Percentiles rank a stretch among this genome's conserved stretches.
Conservation (phyloP, 257 asterid species). For the Solanum neorickii region DNA sequence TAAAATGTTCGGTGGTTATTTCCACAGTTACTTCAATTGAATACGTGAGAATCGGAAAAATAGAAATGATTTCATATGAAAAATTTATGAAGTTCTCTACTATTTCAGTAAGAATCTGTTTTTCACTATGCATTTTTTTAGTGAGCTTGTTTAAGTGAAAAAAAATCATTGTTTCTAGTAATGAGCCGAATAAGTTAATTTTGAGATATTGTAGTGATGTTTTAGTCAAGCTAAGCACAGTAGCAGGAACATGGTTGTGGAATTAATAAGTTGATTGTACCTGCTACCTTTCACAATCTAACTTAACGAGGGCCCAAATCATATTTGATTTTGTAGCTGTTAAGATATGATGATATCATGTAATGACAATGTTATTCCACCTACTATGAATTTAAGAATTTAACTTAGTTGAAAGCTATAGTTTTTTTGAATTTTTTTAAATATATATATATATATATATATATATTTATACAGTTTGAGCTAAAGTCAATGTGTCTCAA, state of each 20-base stretch:
- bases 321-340: background rate
- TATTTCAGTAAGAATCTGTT: no score
- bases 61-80: background rate
- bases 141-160: no score
- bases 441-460: no score
- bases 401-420: background rate
- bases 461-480: background rate
- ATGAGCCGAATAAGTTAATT: background rate
- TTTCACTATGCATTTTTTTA: no score
- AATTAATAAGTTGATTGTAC: background rate
- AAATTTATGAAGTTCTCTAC: no score
- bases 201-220: background rate
- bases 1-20: no score
- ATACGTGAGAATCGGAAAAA: background rate
- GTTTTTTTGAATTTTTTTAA: background rate
- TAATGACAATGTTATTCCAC: background rate
- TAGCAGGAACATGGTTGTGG: background rate
- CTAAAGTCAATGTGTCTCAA: background rate
- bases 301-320: background rate
- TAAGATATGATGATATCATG: background rate
- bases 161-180: no score
- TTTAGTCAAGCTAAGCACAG: background rate
- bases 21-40: no score
- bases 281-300: background rate
- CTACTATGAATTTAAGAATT: background rate